Evolutionary conservation across 2,329 filamentous ascomycete genomes (phyloP).

Genomic region (Herpotrichia juniperi): DNA sequence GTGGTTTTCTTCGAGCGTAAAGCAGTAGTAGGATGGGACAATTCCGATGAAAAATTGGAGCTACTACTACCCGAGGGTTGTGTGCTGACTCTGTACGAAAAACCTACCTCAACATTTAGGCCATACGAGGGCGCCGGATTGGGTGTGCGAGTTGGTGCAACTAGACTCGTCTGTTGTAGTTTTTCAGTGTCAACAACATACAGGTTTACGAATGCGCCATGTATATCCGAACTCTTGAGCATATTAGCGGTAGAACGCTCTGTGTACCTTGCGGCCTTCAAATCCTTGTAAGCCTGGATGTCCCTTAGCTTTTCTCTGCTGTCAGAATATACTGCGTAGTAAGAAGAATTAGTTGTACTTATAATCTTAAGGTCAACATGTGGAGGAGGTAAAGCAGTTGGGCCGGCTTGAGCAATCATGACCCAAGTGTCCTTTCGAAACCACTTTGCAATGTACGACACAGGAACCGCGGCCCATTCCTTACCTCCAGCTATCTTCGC

Average conservation of each 20-base stretch:
- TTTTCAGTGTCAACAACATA: background rate
- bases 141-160: background rate
- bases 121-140: background rate
- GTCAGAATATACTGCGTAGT: background rate
- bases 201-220: background rate
- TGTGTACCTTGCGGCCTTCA: background rate
- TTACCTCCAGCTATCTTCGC: constrained; percentile 27
- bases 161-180: background rate
- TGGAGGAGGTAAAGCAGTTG: constrained; percentile 26
- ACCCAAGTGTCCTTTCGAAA: constrained; percentile 42
- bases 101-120: too few relatives aligned
- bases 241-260: background rate
- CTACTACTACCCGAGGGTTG: too few relatives aligned
- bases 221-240: background rate
- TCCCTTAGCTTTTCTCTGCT: background rate
- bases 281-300: background rate
- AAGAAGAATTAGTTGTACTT: background rate
- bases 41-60: too few relatives aligned
- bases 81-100: too few relatives aligned
- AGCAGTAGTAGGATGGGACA: too few relatives aligned
- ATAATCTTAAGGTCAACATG: constrained; percentile 27
- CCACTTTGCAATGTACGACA: constrained; percentile 44
- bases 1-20: too few relatives aligned
- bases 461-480: constrained; percentile 37
- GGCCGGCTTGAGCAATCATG: constrained; percentile 25